Conservation (phyloP, 208 protist genomes). For the Crithidia expoeki region DNA sequence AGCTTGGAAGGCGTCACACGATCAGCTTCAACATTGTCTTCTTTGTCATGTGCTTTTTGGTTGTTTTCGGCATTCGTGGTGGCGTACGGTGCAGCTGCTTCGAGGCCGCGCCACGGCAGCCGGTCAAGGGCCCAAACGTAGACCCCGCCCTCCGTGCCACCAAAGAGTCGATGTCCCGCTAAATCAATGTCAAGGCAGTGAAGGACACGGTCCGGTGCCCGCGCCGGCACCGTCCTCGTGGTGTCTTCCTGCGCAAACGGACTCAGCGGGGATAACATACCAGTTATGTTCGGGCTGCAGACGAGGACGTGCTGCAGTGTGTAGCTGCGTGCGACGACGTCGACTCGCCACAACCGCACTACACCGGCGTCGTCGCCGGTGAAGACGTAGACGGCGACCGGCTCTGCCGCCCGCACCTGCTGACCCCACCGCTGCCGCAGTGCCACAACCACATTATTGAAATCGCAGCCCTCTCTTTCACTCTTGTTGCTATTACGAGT, state of each 20-base stretch:
- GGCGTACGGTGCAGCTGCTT: not conserved
- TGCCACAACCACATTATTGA: too few relatives aligned
- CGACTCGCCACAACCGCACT: constrained; percentile 77
- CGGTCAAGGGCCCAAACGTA: constrained; percentile 64
- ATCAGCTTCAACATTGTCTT: not conserved
- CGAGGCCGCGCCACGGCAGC: constrained; percentile 54
- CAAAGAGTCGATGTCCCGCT: constrained; percentile 49
- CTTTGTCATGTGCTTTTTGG: not conserved
- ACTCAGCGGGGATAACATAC: constrained; percentile 46
- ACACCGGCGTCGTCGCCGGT: constrained; percentile 59
- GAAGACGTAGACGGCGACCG: constrained; percentile 70
- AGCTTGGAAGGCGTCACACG: not conserved
- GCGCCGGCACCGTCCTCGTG: constrained; percentile 4
- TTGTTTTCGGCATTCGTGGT: not conserved
- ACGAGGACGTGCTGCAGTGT: constrained; percentile 67
- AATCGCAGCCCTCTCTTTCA: not conserved
- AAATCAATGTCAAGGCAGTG: constrained; percentile 68
- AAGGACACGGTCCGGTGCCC: constrained; percentile 40
- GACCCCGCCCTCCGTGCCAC: constrained; percentile 60
- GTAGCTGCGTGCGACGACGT: constrained; percentile 47
- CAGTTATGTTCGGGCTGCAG: constrained; percentile 31
- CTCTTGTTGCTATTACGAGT: not conserved
- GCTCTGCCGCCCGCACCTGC: constrained; percentile 33
- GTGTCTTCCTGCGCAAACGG: constrained; percentile 52
- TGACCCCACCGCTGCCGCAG: constrained; percentile 29